Evolutionary conservation across 306 rosid species (phyloP).

Genomic region (Macrotyloma uniflorum): DNA sequence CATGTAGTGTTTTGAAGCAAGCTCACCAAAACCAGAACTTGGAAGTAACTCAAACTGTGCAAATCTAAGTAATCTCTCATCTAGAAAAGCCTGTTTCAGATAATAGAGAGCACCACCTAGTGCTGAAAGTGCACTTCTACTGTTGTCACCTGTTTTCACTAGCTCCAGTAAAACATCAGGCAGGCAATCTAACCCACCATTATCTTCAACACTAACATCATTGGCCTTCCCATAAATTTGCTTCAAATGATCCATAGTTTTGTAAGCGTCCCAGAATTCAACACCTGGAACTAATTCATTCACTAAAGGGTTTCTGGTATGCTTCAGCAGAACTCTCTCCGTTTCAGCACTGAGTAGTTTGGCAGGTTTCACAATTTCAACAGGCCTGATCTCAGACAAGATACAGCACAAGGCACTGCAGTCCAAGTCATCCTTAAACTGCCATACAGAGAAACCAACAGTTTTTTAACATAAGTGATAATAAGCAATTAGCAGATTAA

Average conservation of each 20-base stretch:
- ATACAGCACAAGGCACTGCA: constrained; percentile 82
- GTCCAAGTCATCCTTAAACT: constrained; percentile 87
- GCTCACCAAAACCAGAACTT: constrained; percentile 59
- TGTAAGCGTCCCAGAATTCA: constrained; percentile 91
- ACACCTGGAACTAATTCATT: constrained; percentile 78
- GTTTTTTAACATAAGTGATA: neutral
- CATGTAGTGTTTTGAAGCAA: constrained; percentile 81
- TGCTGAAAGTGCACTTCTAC: constrained; percentile 87
- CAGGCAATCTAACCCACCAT: constrained; percentile 52
- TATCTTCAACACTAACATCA: constrained; percentile 46
- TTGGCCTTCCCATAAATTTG: constrained; percentile 49
- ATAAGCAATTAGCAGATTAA: constrained; percentile 23
- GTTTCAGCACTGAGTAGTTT: constrained; percentile 82
- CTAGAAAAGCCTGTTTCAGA: constrained; percentile 92
- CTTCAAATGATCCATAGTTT: constrained; percentile 60
- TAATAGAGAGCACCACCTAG: constrained; percentile 92
- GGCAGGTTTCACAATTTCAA: constrained; percentile 88
- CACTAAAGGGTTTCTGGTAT: constrained; percentile 86
- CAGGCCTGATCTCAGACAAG: constrained; percentile 91
- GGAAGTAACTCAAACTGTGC: constrained; percentile 91
- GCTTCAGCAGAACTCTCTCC: constrained; percentile 69
- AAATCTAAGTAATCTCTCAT: constrained; percentile 78
- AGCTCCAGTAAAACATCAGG: constrained; percentile 80
- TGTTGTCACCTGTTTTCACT: constrained; percentile 53
- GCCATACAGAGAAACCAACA: constrained; percentile 40